Conservation (phyloP, 139 green algal genomes). For the Chlorella sp. region DNA sequence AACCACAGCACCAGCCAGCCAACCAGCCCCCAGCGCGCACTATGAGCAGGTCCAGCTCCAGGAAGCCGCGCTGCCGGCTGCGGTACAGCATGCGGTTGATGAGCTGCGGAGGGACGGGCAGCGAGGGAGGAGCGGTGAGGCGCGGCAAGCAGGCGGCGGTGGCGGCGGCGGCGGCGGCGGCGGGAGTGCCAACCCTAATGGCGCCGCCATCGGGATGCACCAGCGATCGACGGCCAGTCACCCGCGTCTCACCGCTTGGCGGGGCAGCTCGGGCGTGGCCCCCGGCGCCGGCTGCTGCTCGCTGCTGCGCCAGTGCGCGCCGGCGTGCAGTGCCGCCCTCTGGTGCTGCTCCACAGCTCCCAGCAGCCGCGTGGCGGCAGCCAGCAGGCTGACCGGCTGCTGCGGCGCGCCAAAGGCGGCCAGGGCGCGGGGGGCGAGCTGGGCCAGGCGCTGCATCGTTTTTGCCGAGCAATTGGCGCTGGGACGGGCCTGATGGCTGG, state of each 20-base stretch:
- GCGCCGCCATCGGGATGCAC: too few relatives aligned
- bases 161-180: neutral
- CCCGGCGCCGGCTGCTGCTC: neutral
- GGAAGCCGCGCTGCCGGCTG: slow-evolving; percentile 27
- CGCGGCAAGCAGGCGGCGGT: neutral
- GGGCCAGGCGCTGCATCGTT: too few relatives aligned
- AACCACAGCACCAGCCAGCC: neutral
- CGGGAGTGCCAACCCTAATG: neutral
- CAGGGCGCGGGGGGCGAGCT: neutral
- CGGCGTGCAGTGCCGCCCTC: neutral
- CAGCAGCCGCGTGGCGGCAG: neutral
- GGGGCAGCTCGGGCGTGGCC: neutral
- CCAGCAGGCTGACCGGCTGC: neutral
- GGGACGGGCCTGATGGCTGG: too few relatives aligned
- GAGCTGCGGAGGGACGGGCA: neutral
- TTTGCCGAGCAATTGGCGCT: too few relatives aligned
- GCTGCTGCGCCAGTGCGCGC: neutral
- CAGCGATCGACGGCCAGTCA: neutral
- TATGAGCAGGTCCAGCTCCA: slow-evolving; percentile 36
- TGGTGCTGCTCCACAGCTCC: neutral
- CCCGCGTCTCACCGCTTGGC: neutral
- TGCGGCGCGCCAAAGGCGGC: neutral
- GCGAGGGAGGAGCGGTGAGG: neutral
- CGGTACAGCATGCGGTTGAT: slow-evolving; percentile 38
- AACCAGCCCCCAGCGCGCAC: neutral